Evolutionary conservation across 345 rosid genomes (phyloP).

Genomic region (Melastoma malabathricum): DNA sequence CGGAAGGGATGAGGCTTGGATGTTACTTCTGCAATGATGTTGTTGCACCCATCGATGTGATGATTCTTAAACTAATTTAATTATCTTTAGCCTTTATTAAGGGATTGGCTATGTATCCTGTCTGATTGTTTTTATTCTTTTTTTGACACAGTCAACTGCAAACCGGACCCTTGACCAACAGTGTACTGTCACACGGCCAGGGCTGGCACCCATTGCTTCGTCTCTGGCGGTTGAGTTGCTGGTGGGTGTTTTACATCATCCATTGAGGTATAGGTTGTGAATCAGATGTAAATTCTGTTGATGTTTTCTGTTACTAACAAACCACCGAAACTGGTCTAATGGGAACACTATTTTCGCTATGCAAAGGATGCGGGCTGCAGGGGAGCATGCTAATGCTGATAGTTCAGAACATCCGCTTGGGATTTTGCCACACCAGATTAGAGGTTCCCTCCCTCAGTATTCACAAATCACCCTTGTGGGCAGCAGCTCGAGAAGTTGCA

Average conservation of each 20-base stretch:
- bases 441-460: constrained; percentile 72
- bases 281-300: constrained; percentile 6
- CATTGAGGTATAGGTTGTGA: constrained; percentile 37
- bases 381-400: constrained; percentile 38
- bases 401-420: constrained; percentile 63
- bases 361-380: constrained; percentile 41
- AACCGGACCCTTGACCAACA: constrained; percentile 94
- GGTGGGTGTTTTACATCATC: constrained; percentile 75
- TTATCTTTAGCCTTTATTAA: background rate
- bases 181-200: constrained; percentile 97
- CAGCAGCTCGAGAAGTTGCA: constrained; percentile 72
- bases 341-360: constrained; percentile 13
- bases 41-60: constrained; percentile 92
- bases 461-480: constrained; percentile 78
- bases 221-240: constrained; percentile 84
- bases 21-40: constrained; percentile 97
- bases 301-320: background rate
- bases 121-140: constrained; percentile 8
- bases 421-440: constrained; percentile 84
- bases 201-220: constrained; percentile 89
- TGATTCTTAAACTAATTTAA: constrained; percentile 7
- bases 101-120: background rate
- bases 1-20: constrained; percentile 62
- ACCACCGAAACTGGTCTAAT: background rate
- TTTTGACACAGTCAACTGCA: constrained; percentile 63